Conservation (phyloP, 306 rosid genomes). For the Pueraria montana region DNA sequence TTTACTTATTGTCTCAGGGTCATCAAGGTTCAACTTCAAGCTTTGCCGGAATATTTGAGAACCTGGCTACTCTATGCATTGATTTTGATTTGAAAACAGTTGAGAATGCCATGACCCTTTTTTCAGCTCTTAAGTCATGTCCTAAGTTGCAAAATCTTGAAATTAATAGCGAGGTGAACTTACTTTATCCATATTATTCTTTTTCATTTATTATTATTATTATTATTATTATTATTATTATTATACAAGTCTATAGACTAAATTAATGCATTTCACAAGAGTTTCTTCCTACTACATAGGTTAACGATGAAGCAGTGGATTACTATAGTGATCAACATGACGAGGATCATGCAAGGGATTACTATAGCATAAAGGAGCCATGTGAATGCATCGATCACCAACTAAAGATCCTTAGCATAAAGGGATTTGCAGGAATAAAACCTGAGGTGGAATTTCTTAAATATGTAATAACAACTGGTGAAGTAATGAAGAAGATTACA, state of each 20-base stretch:
- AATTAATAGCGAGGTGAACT: constrained; percentile 1
- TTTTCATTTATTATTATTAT: background rate
- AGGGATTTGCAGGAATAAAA: background rate
- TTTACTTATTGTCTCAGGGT: background rate
- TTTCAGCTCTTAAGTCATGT: background rate
- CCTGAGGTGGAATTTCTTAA: constrained; percentile 5
- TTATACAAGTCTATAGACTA: background rate
- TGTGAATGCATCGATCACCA: background rate
- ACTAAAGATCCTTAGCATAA: constrained; percentile 12
- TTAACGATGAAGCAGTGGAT: too few species aligned
- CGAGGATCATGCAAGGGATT: background rate
- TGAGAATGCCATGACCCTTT: background rate
- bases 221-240: background rate
- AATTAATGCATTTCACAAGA: background rate
- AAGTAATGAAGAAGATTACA: background rate
- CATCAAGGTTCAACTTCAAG: background rate
- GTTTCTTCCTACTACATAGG: background rate
- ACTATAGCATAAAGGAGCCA: background rate
- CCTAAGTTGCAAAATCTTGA: background rate
- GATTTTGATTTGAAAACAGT: background rate
- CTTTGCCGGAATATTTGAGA: background rate
- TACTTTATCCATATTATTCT: background rate
- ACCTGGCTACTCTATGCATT: background rate
- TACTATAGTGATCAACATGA: background rate
- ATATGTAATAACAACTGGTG: background rate